Evolutionary conservation across 129 eudicot species (phyloP), one percentile per base, ranked within the genome.

Genomic region (Pseudognaphalium luteoalbum): DNA sequence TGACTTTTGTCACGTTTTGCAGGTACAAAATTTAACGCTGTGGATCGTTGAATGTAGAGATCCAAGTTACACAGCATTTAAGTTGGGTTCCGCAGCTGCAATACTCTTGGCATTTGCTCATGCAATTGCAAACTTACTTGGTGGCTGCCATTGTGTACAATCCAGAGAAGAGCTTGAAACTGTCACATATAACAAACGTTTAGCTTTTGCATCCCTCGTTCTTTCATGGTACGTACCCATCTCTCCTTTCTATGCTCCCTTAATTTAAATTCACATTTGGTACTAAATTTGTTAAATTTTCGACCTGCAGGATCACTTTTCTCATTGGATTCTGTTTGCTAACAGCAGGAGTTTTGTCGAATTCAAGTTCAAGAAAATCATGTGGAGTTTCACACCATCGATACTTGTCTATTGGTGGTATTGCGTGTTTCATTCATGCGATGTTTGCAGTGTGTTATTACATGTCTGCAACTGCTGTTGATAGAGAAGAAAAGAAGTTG

Each of bases 31-130:
- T 61, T 74, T 89, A 77, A 86, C 75, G 51, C 65, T 81, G 71
- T 92, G 91, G 96, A 63, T 90, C 21, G 82, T 92, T 33, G 92
- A 90, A 75, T 92, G 98, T 41, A 79, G 88, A 74, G 93, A 92
- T 69, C 98, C 98, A 60, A 90, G 96, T 82, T 77, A 86, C 75
- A 44, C 80, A 54, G 96, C 98, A 17, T 92, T 86, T 86, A 88
- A 87, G 71, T 82, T 86, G 8, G 98, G 98, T 1, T 37, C 87
- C 61, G 87, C 90, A 29, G 98, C 98, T 37, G 84, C 81, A 37
- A 35, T 86, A 1, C 81, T 90, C 17, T 66, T 92, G 33, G 78
- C 83, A 70, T 68, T 86, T 66, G 91, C 98, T 35, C 98, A 92
- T 68, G 82, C 77, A 30, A 73, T 90, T 54, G 74, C 90, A 54